These are phyloP conservation scores for Lipomyces yamanashiensis DNA, from an alignment of 805 yeast species.

Conservation along the genomic window DNA sequence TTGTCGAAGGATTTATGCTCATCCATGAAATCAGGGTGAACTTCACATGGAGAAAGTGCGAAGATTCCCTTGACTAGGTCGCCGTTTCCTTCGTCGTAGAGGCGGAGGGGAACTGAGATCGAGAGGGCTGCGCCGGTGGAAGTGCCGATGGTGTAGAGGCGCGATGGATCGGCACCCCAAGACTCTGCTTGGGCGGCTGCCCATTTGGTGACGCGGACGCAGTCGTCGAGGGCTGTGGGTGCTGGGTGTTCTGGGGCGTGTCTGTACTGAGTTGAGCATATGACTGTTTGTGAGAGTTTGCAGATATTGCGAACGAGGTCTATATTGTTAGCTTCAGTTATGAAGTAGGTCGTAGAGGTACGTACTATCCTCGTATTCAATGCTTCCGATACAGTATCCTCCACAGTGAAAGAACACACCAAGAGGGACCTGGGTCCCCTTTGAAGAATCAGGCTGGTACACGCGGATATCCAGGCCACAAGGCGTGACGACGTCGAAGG, in stretches of 20 bases:
- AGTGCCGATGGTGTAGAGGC: conserved; percentile 11
- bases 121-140: conserved; percentile 23
- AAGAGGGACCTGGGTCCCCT: conserved; percentile 7
- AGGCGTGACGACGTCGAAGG: conserved; percentile 10
- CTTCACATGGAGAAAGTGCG: conserved; percentile 12
- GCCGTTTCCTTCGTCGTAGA: conserved; percentile 17
- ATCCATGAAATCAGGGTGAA: conserved; percentile 11
- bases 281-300: conserved; percentile 17
- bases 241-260: conserved; percentile 20
- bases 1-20: conserved; percentile 16
- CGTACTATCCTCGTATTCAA: conserved; percentile 14
- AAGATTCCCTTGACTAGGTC: conserved; percentile 8
- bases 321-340: background rate
- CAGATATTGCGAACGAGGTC: conserved; percentile 17
- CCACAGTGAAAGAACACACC: conserved; percentile 22
- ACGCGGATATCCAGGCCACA: conserved; percentile 9
- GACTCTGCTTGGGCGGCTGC: conserved; percentile 4
- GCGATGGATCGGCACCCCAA: conserved; percentile 14
- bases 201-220: conserved; percentile 14
- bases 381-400: conserved; percentile 21
- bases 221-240: conserved; percentile 23
- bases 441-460: conserved; percentile 16
- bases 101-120: conserved; percentile 8
- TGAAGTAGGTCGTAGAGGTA: too few species aligned
- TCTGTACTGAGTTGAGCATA: conserved; percentile 17